These are phyloP conservation scores for Talaromyces sp. DNA, from an alignment of 2,329 filamentous ascomycete genomes.

Conservation along the genomic window DNA sequence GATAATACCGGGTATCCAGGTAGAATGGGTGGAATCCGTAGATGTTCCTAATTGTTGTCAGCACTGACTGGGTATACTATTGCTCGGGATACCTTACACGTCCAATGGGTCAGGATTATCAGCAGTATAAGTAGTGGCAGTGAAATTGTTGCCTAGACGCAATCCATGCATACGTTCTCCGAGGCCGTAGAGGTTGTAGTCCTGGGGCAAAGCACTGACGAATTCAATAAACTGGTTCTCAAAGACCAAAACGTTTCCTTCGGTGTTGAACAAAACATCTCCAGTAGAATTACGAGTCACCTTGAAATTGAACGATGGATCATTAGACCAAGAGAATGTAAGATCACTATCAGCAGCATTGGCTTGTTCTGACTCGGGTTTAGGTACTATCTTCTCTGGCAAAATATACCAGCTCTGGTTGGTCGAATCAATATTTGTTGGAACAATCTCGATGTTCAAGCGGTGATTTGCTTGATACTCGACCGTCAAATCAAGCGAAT, in stretches of 20 bases:
- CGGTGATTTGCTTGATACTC: constrained; percentile 61
- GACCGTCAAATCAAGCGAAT: constrained; percentile 60
- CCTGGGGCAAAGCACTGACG: constrained; percentile 57
- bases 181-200: constrained; percentile 71
- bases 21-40: constrained; percentile 77
- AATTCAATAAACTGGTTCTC: constrained; percentile 77
- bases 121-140: constrained; percentile 62
- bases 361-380: constrained; percentile 45
- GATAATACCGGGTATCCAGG: constrained; percentile 67
- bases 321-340: constrained; percentile 50
- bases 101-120: constrained; percentile 57
- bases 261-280: constrained; percentile 64
- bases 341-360: constrained; percentile 32
- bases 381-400: constrained; percentile 56
- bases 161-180: constrained; percentile 68
- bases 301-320: constrained; percentile 52
- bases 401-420: constrained; percentile 65
- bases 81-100: background rate
- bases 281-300: constrained; percentile 53
- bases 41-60: constrained; percentile 47
- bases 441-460: constrained; percentile 64
- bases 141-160: constrained; percentile 65
- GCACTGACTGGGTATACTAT: background rate
- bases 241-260: constrained; percentile 60
- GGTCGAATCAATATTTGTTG: constrained; percentile 54